A percentile compares a stretch with the other conserved stretches of the same genome.
phyloP scores from a whole-genome alignment of 108 stramenopile species.

The Schizochytrium sp. region DNA sequence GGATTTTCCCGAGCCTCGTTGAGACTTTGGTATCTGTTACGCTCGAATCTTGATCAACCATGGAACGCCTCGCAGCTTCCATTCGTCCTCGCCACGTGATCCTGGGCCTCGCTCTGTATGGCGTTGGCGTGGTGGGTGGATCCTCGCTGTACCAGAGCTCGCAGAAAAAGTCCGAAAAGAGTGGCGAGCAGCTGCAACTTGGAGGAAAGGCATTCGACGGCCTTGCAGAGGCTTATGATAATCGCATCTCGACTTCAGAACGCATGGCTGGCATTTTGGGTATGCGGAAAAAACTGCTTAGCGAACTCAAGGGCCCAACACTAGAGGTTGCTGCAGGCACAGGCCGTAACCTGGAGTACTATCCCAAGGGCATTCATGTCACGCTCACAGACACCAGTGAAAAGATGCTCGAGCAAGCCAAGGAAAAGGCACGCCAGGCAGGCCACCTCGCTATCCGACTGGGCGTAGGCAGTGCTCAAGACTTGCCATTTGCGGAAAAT shows the following conservation, averaged over 20 bases:
- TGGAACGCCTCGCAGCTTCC: conserved; percentile 9
- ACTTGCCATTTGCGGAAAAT: conserved; percentile 76
- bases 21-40: too few relatives aligned
- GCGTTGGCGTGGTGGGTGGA: conserved; percentile 21
- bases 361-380: conserved; percentile 76
- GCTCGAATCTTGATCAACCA: background rate
- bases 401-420: conserved; percentile 81
- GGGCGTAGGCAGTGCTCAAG: conserved; percentile 3
- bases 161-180: background rate
- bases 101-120: background rate
- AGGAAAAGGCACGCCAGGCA: conserved; percentile 35
- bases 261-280: conserved; percentile 39
- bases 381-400: conserved; percentile 82
- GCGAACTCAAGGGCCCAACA: conserved; percentile 73
- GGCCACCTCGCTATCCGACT: background rate
- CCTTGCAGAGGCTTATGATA: conserved; percentile 30
- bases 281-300: conserved; percentile 30
- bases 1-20: too few relatives aligned
- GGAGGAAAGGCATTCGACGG: conserved; percentile 29
- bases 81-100: background rate
- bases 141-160: background rate
- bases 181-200: background rate
- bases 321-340: conserved; percentile 91
- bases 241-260: conserved; percentile 16
- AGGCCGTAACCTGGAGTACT: conserved; percentile 83